Percentiles rank a stretch among this genome's conserved stretches.
Evolutionary conservation across 495 filamentous ascomycete genomes (phyloP).

Genomic region (Daldinia caldariorum): DNA sequence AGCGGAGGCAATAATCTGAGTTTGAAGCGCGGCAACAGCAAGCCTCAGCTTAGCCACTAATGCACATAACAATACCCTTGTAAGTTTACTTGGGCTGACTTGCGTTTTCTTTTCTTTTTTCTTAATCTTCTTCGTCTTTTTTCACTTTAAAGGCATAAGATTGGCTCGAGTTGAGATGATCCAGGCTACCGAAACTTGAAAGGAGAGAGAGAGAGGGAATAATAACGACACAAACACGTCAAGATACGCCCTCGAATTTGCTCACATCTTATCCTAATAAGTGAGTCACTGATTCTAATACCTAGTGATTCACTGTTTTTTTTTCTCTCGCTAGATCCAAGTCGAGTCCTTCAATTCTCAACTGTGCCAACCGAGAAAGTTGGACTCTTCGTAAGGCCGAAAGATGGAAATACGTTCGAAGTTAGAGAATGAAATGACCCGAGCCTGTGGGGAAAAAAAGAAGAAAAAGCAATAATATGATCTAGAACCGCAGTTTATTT

Average conservation of each 20-base stretch:
- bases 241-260: neutral
- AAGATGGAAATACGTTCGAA: neutral
- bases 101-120: neutral
- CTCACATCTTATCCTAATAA: neutral
- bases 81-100: neutral
- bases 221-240: neutral
- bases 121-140: neutral
- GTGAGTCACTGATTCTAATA: too few species aligned
- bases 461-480: neutral
- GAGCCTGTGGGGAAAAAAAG: conserved; percentile 4
- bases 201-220: neutral
- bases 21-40: conserved; percentile 1
- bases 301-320: too few species aligned
- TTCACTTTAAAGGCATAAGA: neutral
- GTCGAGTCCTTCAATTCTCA: neutral
- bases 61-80: neutral
- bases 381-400: conserved; percentile 10
- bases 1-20: conserved; percentile 2
- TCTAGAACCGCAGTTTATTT: conserved; percentile 22
- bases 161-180: neutral
- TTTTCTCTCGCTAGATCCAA: neutral
- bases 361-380: neutral
- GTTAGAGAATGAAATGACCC: neutral
- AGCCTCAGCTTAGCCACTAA: conserved; percentile 34
- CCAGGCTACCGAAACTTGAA: neutral